phyloP scores from a whole-genome alignment of 2,329 filamentous ascomycete genomes.

The Paecilomyces sp. region DNA sequence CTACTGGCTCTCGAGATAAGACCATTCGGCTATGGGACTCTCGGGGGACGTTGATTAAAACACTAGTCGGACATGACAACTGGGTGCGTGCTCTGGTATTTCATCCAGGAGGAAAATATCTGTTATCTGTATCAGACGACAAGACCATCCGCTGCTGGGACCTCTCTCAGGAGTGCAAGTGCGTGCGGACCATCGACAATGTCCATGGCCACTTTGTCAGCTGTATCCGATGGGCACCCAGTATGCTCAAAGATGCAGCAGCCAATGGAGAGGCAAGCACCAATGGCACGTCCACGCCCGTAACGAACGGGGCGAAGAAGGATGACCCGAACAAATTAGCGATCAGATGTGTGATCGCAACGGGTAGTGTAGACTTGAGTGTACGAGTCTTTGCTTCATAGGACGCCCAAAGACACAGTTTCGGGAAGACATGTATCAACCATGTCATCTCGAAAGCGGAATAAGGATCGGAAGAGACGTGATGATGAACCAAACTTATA shows the following conservation, averaged over 20 bases:
- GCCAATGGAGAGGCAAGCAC: constrained; percentile 6
- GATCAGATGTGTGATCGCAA: constrained; percentile 80
- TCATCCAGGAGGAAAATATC: constrained; percentile 85
- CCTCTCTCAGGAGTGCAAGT: constrained; percentile 79
- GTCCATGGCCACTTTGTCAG: constrained; percentile 79
- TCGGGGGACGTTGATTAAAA: constrained; percentile 76
- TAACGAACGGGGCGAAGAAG: constrained; percentile 43
- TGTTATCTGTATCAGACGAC: constrained; percentile 80
- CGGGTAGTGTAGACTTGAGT: constrained; percentile 75
- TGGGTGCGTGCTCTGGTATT: constrained; percentile 85
- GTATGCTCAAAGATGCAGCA: constrained; percentile 54
- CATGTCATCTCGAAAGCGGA: neutral
- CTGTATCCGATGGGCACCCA: constrained; percentile 81
- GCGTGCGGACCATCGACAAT: constrained; percentile 72
- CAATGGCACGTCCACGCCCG: neutral
- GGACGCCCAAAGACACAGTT: neutral
- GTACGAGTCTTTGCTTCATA: constrained; percentile 68
- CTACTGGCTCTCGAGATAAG: constrained; percentile 85
- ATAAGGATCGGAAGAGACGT: neutral
- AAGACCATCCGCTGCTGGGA: constrained; percentile 94
- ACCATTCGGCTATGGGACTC: constrained; percentile 85
- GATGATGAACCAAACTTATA: neutral
- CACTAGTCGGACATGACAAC: constrained; percentile 82
- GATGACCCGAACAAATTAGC: constrained; percentile 50
- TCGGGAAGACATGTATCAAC: neutral